phyloP scores from a whole-genome alignment of 257 asterid species.

The Gentiana macrophylla region DNA sequence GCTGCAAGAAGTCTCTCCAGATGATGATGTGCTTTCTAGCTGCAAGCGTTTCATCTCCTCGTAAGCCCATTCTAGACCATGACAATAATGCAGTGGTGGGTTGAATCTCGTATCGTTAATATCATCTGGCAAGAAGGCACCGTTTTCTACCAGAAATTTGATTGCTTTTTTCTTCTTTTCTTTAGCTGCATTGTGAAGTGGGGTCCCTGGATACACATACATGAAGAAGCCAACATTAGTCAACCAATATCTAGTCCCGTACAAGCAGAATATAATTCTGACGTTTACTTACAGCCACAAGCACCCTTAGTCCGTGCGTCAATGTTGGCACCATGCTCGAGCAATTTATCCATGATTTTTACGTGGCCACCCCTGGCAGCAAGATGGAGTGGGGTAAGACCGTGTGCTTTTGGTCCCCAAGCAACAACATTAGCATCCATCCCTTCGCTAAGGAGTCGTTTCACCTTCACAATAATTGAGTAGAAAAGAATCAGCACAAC shows the following conservation, averaged over 20 bases:
- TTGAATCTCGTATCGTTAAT: slow-evolving; percentile 87
- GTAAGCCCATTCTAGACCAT: slow-evolving; percentile 97
- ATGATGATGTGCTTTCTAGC: slow-evolving; percentile 50
- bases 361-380: slow-evolving; percentile 98
- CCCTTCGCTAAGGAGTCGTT: slow-evolving; percentile 79
- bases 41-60: slow-evolving; percentile 75
- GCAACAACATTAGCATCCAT: slow-evolving; percentile 84
- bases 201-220: slow-evolving; percentile 63
- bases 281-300: slow-evolving; percentile 66
- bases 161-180: slow-evolving; percentile 80
- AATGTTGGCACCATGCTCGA: slow-evolving; percentile 83
- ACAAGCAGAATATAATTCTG: too few relatives aligned
- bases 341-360: slow-evolving; percentile 79
- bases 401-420: slow-evolving; percentile 83
- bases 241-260: too few relatives aligned
- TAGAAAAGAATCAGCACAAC: too few relatives aligned
- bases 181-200: slow-evolving; percentile 95
- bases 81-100: slow-evolving; percentile 94
- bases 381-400: slow-evolving; percentile 94
- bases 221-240: neutral
- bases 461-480: slow-evolving; percentile 39
- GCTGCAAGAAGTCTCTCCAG: slow-evolving; percentile 65
- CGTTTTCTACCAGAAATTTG: slow-evolving; percentile 65
- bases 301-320: slow-evolving; percentile 98
- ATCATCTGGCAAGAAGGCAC: slow-evolving; percentile 89